These are phyloP conservation scores for Silene vulgaris DNA, from an alignment of 179 eudicot species.

Conservation along the genomic window DNA sequence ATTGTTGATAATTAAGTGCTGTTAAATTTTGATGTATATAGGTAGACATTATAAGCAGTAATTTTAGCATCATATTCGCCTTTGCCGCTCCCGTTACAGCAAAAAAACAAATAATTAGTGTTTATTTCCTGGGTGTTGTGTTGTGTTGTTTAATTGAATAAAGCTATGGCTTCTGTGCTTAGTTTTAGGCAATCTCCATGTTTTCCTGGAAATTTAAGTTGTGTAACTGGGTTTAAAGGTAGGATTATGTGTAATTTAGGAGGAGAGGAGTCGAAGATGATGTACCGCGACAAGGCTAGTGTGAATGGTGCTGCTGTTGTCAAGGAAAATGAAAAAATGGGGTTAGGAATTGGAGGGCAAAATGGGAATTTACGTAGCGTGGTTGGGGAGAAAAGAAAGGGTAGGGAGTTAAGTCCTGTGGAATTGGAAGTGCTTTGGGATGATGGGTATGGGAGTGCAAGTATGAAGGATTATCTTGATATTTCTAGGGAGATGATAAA, in stretches of 20 bases:
- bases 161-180: conserved; percentile 43
- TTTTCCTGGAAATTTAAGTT: conserved; percentile 30
- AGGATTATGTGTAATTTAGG: conserved; percentile 39
- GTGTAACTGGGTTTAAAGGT: conserved; percentile 32
- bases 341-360: conserved; percentile 38
- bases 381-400: conserved; percentile 25
- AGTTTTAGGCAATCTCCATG: conserved; percentile 39
- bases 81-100: too few species aligned
- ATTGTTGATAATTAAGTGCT: neutral
- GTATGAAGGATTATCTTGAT: conserved; percentile 76
- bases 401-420: conserved; percentile 18
- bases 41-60: neutral
- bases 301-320: conserved; percentile 38
- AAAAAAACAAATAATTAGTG: neutral
- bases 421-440: conserved; percentile 57
- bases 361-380: conserved; percentile 40
- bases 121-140: conserved; percentile 11
- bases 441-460: conserved; percentile 65
- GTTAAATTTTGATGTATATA: neutral
- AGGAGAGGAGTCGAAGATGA: conserved; percentile 33
- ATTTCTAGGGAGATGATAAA: conserved; percentile 46
- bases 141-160: conserved; percentile 19
- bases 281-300: conserved; percentile 35
- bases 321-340: conserved; percentile 27
- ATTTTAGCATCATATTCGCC: neutral